Evolutionary conservation across 441 rosid species (phyloP).

Genomic region (Arabidopsis hybrid): DNA sequence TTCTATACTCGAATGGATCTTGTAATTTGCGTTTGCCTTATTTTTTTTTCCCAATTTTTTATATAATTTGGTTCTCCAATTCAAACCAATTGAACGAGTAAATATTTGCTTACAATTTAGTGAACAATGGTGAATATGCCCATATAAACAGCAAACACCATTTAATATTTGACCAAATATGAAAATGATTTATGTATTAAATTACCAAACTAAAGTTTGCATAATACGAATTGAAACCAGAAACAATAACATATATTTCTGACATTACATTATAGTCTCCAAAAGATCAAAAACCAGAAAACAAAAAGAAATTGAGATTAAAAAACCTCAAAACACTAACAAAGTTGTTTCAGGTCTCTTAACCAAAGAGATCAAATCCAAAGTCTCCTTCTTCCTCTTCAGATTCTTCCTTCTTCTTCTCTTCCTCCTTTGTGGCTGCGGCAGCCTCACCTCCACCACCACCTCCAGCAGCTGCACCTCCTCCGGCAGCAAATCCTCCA

Average conservation of each 20-base stretch:
- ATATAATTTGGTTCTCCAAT: no score
- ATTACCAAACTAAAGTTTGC: no score
- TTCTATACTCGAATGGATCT: not conserved
- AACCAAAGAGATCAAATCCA: constrained; percentile 80
- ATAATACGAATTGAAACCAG: not conserved
- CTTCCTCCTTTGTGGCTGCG: constrained; percentile 59
- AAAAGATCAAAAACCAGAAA: not conserved
- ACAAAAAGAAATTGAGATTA: not conserved
- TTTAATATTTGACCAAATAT: not conserved
- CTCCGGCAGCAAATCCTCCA: constrained; percentile 58
- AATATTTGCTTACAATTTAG: not conserved
- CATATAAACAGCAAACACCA: not conserved
- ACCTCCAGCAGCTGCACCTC: constrained; percentile 55
- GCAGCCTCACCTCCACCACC: constrained; percentile 55
- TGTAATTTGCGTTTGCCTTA: not conserved
- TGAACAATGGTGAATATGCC: not conserved
- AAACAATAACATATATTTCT: constrained; percentile 31
- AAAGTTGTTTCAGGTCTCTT: constrained; percentile 29
- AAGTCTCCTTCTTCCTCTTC: constrained; percentile 78
- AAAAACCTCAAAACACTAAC: constrained; percentile 28
- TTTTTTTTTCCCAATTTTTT: no score
- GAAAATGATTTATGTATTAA: no score
- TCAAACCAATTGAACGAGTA: no score
- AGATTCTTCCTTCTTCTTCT: constrained; percentile 66
- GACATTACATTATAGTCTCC: constrained; percentile 22